These are phyloP conservation scores for Penicillium roqueforti DNA, from an alignment of 495 filamentous ascomycete genomes.

Conservation along the genomic window DNA sequence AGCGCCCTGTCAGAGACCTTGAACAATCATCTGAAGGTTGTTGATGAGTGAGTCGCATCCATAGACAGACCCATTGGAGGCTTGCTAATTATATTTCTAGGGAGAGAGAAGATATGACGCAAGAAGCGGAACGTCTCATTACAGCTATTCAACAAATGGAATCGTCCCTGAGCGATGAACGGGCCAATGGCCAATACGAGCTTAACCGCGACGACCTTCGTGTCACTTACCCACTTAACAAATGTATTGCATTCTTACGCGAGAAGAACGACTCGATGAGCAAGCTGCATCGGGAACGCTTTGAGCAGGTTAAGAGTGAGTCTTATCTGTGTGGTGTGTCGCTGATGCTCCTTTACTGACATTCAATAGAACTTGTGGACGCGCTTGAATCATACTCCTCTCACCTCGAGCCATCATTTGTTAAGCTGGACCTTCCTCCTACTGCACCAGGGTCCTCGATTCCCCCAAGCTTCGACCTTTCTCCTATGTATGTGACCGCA, in stretches of 20 bases:
- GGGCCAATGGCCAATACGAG: slow-evolving; percentile 56
- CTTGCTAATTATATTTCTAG: slow-evolving; percentile 32
- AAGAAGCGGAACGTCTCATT: slow-evolving; percentile 83
- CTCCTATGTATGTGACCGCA: slow-evolving; percentile 76
- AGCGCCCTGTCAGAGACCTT: slow-evolving; percentile 81
- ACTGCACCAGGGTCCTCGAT: slow-evolving; percentile 69
- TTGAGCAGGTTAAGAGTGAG: slow-evolving; percentile 91
- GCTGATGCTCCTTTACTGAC: slow-evolving; percentile 23
- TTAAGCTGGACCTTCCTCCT: slow-evolving; percentile 77
- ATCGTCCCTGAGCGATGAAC: slow-evolving; percentile 73
- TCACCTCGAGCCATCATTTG: slow-evolving; percentile 82
- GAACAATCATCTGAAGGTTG: slow-evolving; percentile 74
- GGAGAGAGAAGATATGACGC: slow-evolving; percentile 82
- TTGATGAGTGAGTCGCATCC: slow-evolving; percentile 55
- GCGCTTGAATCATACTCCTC: slow-evolving; percentile 93
- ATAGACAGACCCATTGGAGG: neutral
- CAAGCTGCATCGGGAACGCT: slow-evolving; percentile 81
- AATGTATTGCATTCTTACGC: slow-evolving; percentile 72
- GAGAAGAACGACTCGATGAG: slow-evolving; percentile 78
- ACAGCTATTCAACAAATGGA: slow-evolving; percentile 90
- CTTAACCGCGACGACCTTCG: slow-evolving; percentile 61
- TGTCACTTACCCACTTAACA: slow-evolving; percentile 73
- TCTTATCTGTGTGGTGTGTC: neutral
- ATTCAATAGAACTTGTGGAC: slow-evolving; percentile 71
- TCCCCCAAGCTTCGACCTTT: slow-evolving; percentile 80